Evolutionary conservation across 192 early-diverging fungal species (phyloP), one percentile per base, ranked within the genome.

Genomic region (Coemansia sp.): DNA sequence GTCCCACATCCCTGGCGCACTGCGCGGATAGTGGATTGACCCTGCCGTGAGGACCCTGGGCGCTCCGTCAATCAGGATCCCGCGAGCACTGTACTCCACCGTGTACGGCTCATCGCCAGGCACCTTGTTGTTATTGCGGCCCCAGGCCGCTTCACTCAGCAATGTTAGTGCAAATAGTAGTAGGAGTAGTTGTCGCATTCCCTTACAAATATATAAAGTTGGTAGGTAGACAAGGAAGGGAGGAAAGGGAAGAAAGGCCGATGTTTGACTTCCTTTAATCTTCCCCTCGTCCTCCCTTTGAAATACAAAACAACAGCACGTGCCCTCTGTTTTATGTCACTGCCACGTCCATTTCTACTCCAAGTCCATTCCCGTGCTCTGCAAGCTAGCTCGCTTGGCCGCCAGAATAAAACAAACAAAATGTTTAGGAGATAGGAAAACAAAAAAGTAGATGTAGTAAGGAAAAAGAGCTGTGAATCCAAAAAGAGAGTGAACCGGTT

Each of bases 21-120:
- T 84, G 29, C 86, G 75, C 14, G 84, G 83, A 60, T 87, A 87
- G 68, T 87, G 86, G 58, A 87, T 83, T 8, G 82, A 61, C 10
- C 83, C 86, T 10, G 69, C 59, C 2, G 82, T 70, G 38, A 87
- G 67, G 14, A 81, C 31, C 4, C 62, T 55, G 20, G 68, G 72
- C 52, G 50, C n/a, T 28, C 64, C 72, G 59, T 81, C 65, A 28
- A 81, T 81, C 15, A 67, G 33, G 29, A 76, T 50, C 14, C 74
- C 74, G 50, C 74, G 67, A 11, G 63, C 4, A 4, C 64, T 66
- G 60, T 76, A 67, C 25, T 68, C 68, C 19, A 76, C 68, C 2
- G 68, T 63, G 37, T 63, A 67, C 20, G 67, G 68, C 53, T n/a
- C n/a, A n/a, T 61, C 62, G 62, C 66, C 72, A 1, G 72, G 72